A percentile compares a stretch with the other conserved stretches of the same genome.
Conservation (phyloP, 1,284 basidiomycete genomes). For the Pterulicium gracile region DNA sequence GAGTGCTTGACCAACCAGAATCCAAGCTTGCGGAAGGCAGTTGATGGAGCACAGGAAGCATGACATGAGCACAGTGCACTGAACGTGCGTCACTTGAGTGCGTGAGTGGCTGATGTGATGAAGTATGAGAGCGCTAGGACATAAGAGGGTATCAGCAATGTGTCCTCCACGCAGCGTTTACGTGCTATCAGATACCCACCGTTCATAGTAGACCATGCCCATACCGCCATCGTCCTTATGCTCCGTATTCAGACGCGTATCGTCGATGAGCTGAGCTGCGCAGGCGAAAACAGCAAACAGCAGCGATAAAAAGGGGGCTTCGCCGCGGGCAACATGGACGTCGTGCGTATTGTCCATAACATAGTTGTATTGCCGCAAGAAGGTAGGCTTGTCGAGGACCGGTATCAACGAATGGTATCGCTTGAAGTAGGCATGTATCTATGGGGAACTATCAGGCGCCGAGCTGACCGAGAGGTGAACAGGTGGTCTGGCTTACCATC, state of each 20-base stretch:
- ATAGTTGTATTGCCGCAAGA: slow-evolving; percentile 57
- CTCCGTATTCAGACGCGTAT: slow-evolving; percentile 48
- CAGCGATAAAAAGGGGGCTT: slow-evolving; percentile 66
- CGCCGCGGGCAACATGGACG: slow-evolving; percentile 34
- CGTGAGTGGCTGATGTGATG: slow-evolving; percentile 81
- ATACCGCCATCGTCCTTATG: slow-evolving; percentile 68
- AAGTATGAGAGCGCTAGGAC: slow-evolving; percentile 65
- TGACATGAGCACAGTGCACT: slow-evolving; percentile 78
- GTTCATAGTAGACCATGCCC: slow-evolving; percentile 80
- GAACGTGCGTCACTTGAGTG: slow-evolving; percentile 76
- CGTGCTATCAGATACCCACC: slow-evolving; percentile 31
- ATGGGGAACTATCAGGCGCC: slow-evolving; percentile 11
- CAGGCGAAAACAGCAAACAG: slow-evolving; percentile 81
- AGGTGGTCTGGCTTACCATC: slow-evolving; percentile 37
- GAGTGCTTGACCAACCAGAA: slow-evolving; percentile 79
- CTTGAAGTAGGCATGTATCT: slow-evolving; percentile 80
- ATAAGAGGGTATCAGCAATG: slow-evolving; percentile 14
- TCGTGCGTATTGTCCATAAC: slow-evolving; percentile 66
- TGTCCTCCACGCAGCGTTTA: slow-evolving; percentile 10
- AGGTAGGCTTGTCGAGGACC: slow-evolving; percentile 73
- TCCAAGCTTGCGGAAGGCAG: slow-evolving; percentile 85
- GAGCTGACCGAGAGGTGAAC: slow-evolving; percentile 12
- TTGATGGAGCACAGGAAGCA: slow-evolving; percentile 86
- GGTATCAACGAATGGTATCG: slow-evolving; percentile 81
- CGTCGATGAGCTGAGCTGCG: slow-evolving; percentile 67